Conservation (phyloP, 306 rosid species). For the Ziziphus jujuba region DNA sequence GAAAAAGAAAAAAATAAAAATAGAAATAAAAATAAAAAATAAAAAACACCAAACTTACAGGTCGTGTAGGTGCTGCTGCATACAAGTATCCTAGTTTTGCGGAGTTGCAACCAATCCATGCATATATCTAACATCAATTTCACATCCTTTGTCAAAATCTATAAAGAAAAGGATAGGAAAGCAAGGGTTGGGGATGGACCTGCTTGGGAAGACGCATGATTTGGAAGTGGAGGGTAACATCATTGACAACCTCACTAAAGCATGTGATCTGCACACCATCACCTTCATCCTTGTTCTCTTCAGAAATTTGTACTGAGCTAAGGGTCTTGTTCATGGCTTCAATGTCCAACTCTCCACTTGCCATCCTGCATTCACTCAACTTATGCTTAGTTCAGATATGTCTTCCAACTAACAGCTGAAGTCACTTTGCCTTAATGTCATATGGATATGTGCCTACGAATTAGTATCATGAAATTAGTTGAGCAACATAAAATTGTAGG, state of each 20-base stretch:
- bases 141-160: background rate
- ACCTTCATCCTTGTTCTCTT: slow-evolving; percentile 19
- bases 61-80: slow-evolving; percentile 81
- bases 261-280: slow-evolving; percentile 47
- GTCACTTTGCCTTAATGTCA: no score
- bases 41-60: slow-evolving; percentile 40
- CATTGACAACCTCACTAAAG: slow-evolving; percentile 70
- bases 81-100: slow-evolving; percentile 74
- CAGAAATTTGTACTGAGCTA: slow-evolving; percentile 20
- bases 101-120: slow-evolving; percentile 84
- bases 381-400: no score
- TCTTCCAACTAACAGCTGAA: no score
- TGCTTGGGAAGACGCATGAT: slow-evolving; percentile 74
- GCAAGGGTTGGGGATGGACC: slow-evolving; percentile 34
- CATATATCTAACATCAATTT: slow-evolving; percentile 55
- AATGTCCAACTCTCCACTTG: slow-evolving; percentile 4
- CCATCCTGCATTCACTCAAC: background rate
- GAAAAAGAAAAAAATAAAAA: background rate
- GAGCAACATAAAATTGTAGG: no score
- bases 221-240: slow-evolving; percentile 68
- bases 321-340: slow-evolving; percentile 16
- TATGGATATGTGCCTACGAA: no score
- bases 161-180: background rate
- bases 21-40: background rate
- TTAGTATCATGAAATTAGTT: no score